A percentile compares a stretch with the other conserved stretches of the same genome.
Conservation (phyloP, 805 yeast species). For the Brettanomyces sp. region DNA sequence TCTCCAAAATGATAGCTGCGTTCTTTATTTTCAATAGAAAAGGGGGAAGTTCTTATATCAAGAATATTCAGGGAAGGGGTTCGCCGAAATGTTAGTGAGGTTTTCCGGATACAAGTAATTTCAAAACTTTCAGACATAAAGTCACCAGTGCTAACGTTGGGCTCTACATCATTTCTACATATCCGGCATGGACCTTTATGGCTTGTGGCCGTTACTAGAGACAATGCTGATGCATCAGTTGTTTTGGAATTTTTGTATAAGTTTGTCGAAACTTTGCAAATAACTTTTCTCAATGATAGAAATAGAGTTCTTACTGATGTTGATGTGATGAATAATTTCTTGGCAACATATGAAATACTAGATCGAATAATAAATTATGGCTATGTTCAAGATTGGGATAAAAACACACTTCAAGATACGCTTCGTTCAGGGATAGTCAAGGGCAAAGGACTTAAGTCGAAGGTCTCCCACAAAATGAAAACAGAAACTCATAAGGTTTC, state of each 20-base stretch:
- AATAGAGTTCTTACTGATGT: constrained; percentile 30
- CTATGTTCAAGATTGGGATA: constrained; percentile 60
- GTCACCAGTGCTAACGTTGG: constrained; percentile 74
- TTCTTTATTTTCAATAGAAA: constrained; percentile 67
- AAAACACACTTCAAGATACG: constrained; percentile 26
- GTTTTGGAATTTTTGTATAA: constrained; percentile 72
- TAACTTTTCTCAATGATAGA: constrained; percentile 23
- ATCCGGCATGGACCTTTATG: constrained; percentile 56
- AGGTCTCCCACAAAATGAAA: not conserved
- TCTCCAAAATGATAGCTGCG: constrained; percentile 63
- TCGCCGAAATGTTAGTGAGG: constrained; percentile 71
- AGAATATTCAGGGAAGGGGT: constrained; percentile 67
- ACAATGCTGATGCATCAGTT: constrained; percentile 75
- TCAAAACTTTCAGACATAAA: constrained; percentile 42
- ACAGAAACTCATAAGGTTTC: not conserved
- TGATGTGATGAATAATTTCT: constrained; percentile 55
- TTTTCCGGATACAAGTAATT: constrained; percentile 88
- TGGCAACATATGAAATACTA: constrained; percentile 62
- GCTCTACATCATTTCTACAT: constrained; percentile 85
- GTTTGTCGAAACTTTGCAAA: constrained; percentile 43
- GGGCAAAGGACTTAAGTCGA: not conserved
- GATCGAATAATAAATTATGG: constrained; percentile 76
- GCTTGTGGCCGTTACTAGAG: constrained; percentile 82
- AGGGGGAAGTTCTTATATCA: constrained; percentile 76
- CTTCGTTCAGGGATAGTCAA: constrained; percentile 6